Conservation (phyloP, 345 rosid genomes). For the Pelargonium nanum region DNA sequence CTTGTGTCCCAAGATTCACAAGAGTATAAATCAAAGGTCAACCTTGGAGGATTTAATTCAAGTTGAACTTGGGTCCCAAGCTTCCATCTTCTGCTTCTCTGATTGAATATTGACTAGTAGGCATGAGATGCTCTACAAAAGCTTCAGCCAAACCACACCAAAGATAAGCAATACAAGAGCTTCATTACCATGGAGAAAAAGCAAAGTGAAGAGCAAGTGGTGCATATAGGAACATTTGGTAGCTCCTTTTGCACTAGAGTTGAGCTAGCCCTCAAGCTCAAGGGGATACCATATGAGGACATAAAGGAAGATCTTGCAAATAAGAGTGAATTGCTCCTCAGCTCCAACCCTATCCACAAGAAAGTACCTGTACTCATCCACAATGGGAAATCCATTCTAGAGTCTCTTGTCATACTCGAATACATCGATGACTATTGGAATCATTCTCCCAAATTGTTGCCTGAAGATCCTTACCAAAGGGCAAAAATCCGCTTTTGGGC, state of each 20-base stretch:
- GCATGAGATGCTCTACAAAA: no score
- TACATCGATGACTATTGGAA: conserved; percentile 17
- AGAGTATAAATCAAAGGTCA: no score
- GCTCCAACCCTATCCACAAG: conserved; percentile 13
- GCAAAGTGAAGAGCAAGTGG: no score
- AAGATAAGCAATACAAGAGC: no score
- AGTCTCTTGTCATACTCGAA: conserved; percentile 19
- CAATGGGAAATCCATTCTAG: conserved; percentile 11
- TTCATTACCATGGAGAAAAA: no score
- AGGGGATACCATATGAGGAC: conserved; percentile 15
- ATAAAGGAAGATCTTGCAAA: conserved; percentile 16
- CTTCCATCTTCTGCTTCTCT: no score
- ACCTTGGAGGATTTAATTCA: no score
- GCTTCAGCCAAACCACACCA: no score
- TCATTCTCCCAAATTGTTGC: conserved; percentile 13
- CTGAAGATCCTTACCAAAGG: conserved; percentile 16
- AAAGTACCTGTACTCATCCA: conserved; percentile 16
- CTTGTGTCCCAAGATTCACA: no score
- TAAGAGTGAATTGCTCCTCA: conserved; percentile 19
- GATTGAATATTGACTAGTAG: no score
- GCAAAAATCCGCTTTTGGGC: conserved; percentile 21
- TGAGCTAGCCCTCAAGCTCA: conserved; percentile 17
- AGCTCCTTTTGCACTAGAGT: conserved; percentile 9
- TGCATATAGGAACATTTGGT: conserved; percentile 10
- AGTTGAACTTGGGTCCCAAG: no score